Conservation (phyloP, 169 alveolate species). For the Plasmodium relictum region DNA sequence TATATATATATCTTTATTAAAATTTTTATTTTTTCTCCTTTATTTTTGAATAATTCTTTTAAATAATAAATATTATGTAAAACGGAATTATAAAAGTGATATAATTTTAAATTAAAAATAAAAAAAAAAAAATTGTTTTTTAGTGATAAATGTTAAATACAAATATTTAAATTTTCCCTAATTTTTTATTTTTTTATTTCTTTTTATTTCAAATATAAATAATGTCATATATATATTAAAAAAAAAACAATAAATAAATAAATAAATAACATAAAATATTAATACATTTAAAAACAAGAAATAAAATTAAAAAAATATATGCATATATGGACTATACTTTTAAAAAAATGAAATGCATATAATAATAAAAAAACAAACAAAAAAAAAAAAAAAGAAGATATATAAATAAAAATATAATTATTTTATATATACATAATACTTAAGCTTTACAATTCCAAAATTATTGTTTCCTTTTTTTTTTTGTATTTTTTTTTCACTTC, state of each 20-base stretch:
- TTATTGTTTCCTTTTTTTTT: not conserved
- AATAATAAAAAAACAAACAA: too few relatives aligned
- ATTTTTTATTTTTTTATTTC: too few relatives aligned
- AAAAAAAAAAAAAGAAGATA: too few relatives aligned
- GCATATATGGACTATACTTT: not conserved
- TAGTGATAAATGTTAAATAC: too few relatives aligned
- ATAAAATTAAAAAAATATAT: not conserved
- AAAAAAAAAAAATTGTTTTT: not conserved
- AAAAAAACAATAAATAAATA: too few relatives aligned
- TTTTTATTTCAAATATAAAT: too few relatives aligned
- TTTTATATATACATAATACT: not conserved
- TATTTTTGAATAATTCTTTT: not conserved
- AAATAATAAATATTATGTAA: not conserved
- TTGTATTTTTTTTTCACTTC: not conserved
- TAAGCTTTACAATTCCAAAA: not conserved
- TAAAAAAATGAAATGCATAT: not conserved
- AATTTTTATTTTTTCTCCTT: not conserved
- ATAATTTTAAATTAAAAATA: constrained; percentile 7
- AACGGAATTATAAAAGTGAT: not conserved
- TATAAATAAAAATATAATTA: not conserved
- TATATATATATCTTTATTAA: not conserved
- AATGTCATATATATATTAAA: not conserved
- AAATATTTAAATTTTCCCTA: too few relatives aligned
- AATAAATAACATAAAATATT: not conserved
- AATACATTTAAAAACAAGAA: too few relatives aligned